Evolutionary conservation across 352 stramenopile species (phyloP), one percentile per base, ranked within the genome.

Genomic region (Globisporangium recalcitrans): DNA sequence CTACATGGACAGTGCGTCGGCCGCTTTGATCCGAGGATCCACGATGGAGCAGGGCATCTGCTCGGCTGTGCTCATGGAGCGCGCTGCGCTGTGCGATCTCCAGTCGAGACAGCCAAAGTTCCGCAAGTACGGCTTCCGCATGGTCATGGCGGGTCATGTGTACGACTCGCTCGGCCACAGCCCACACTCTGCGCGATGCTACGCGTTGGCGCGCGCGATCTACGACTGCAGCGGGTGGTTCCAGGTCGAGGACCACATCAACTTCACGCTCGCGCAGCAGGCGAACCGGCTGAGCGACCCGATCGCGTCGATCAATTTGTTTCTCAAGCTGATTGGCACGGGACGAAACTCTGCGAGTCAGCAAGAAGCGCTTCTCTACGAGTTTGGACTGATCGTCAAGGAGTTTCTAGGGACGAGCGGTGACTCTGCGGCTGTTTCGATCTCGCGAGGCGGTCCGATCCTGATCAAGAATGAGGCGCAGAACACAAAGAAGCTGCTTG

Each of bases 181-280:
- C 5, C 68, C 80, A 24, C 87, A 96, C 66, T 89, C 86, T 0
- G 83, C 87, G 26, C 84, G 87, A 19, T 96, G 87, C 52, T 95
- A 95, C 54, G 75, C 84, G 4, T 63, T 91, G 31, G 84, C 86
- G 1, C 73, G 84, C 4, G 79, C 82, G 1, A 75, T 95, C n/a
- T 95, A 93, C 60, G 77, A 92, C 63, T 83, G 67, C 49, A 91
- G 77, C 26, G 79, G 85, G 0, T 95, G 86, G 86, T 89, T 90
- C 59, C 80, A 91, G 55, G 83, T 95, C 1, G 86, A 95, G 73
- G 86, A 95, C 52, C 86, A 95, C 63, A 95, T 95, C 55, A 92
- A 92, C 44, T 92, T 91, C 46, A 93, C 85, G 64, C 72, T 95
- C 32, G 84, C 85, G 5, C 82, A 90, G 62, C 84, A 95, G 44